phyloP scores from a whole-genome alignment of 1,284 basidiomycete species.

The Rugosomyces carneus region DNA sequence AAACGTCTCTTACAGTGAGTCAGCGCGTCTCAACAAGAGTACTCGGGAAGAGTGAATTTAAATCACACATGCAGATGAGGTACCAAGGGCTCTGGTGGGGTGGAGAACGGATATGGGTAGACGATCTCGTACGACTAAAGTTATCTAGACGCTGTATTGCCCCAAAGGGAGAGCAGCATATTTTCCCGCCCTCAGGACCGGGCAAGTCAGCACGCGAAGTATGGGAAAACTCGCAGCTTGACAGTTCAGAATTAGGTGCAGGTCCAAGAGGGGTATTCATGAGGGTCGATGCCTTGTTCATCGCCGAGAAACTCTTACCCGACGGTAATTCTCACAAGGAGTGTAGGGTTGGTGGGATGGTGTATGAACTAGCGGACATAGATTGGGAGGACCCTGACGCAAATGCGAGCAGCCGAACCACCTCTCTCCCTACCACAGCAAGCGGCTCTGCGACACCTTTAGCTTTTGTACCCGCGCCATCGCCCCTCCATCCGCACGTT shows the following conservation, averaged over 20 bases:
- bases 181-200: slow-evolving; percentile 55
- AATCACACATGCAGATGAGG: slow-evolving; percentile 39
- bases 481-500: slow-evolving; percentile 26
- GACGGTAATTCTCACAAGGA: slow-evolving; percentile 44
- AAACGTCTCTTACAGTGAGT: slow-evolving; percentile 16
- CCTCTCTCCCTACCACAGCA: not conserved
- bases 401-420: slow-evolving; percentile 2
- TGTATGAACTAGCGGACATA: slow-evolving; percentile 68
- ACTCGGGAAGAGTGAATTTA: slow-evolving; percentile 22
- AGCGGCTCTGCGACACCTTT: not conserved
- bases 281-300: slow-evolving; percentile 53
- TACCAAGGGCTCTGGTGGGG: slow-evolving; percentile 88
- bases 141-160: slow-evolving; percentile 58
- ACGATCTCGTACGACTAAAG: slow-evolving; percentile 79
- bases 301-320: slow-evolving; percentile 42
- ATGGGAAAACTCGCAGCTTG: slow-evolving; percentile 22
- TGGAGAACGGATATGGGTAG: slow-evolving; percentile 81
- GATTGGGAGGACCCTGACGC: slow-evolving; percentile 51
- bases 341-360: slow-evolving; percentile 56
- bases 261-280: slow-evolving; percentile 60
- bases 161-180: slow-evolving; percentile 50
- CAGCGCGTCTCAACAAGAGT: slow-evolving; percentile 20
- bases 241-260: slow-evolving; percentile 43
- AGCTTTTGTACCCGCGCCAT: slow-evolving; percentile 22
- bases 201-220: slow-evolving; percentile 35